Base-by-base conservation (phyloP, 257 asterid species). In the Lycium ferocissimum region DNA sequence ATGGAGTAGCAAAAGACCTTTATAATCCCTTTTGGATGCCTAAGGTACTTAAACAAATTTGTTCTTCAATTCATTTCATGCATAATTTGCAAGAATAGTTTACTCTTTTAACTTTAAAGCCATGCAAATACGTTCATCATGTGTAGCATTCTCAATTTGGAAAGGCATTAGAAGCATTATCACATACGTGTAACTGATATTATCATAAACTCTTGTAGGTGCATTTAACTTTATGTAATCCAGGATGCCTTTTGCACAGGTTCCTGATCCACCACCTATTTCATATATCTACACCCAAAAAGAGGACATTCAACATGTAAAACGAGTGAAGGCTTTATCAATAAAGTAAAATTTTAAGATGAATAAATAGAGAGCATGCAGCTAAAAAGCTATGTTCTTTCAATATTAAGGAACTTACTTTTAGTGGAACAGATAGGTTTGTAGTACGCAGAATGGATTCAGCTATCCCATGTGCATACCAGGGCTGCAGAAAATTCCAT, bases 221-320 rank as follows among this genome's bases (percentile, higher is more conserved):
- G 99, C 99, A 87, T 95, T 97, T 91, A 97, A 83, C 89, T 89
- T 92, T 78, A 97, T 88, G 91, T 97, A 97, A 89, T 97, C 99
- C 99, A 97, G 91, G 85, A 97, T 91, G 88, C 98, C 97, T 93
- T 91, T 97, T 8, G 99, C 99, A 90, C 98, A 97, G 85, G 98
- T 93, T 91, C 98, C 99, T 85, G 99, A 97, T 88, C 98, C 99
- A 83, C 99, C 99, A 84, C 99, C 99, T 86, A 97, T 95, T 93
- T 97, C 99, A 88, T 94, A 95, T 85, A 97, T 97, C 99, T 97
- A 96, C 86, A 88, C 71, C 65, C 85, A 86, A 86, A 51, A 82
- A 83, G 84, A 59, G 38, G 40, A 85, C 11, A 0, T 66, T 73
- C 85, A 45, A 69, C 56, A 84, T 9, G 81, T 65, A 61, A 40